Conservation (phyloP, 768 basidiomycete genomes). For the Candolleomyces aberdarensis region DNA sequence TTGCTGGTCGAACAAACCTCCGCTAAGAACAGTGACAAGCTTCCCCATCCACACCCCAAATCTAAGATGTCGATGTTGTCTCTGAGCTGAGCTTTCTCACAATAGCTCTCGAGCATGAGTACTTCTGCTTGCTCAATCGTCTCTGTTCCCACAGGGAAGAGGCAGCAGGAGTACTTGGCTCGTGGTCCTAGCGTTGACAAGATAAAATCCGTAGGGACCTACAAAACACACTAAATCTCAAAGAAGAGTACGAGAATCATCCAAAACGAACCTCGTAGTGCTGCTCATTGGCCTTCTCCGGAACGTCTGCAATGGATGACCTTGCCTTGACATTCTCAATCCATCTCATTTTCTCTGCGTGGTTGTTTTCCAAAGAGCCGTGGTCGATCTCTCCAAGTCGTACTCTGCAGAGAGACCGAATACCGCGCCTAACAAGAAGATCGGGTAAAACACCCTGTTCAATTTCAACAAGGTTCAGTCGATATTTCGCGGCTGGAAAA, state of each 20-base stretch:
- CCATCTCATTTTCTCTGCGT: conserved; percentile 65
- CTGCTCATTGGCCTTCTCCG: conserved; percentile 71
- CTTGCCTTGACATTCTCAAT: conserved; percentile 53
- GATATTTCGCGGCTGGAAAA: conserved; percentile 15
- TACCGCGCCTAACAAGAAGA: conserved; percentile 35
- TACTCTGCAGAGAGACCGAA: conserved; percentile 44
- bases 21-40: conserved; percentile 62
- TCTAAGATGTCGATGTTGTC: conserved; percentile 66
- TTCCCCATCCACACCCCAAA: conserved; percentile 78
- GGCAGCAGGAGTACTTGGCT: conserved; percentile 66
- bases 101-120: conserved; percentile 65
- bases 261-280: conserved; percentile 59
- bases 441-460: conserved; percentile 61
- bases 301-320: conserved; percentile 53
- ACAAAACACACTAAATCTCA: background rate
- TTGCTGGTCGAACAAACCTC: conserved; percentile 32
- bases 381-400: conserved; percentile 58
- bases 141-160: conserved; percentile 59
- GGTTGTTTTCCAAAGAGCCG: conserved; percentile 57
- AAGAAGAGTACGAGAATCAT: background rate
- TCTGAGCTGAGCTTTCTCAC: conserved; percentile 55
- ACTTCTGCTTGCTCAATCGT: conserved; percentile 62
- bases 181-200: conserved; percentile 60
- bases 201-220: conserved; percentile 63
- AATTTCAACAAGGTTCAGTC: background rate